Evolutionary conservation across 352 stramenopile genomes (phyloP).

Genomic region (Pythium apleroticum): DNA sequence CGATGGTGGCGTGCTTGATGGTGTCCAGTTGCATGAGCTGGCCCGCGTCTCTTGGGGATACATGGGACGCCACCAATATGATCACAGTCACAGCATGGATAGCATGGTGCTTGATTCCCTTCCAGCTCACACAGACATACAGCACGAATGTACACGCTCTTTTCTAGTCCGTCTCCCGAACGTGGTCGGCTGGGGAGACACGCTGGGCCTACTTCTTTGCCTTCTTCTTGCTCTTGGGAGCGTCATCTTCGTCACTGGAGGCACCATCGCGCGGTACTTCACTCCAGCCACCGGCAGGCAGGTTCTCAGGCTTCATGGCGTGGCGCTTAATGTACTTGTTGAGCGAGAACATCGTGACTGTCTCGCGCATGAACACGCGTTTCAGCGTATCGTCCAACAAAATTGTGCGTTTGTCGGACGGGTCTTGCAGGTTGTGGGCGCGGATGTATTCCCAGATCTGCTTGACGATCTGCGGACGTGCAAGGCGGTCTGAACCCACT

Average conservation of each 20-base stretch:
- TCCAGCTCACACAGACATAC: slow-evolving; percentile 14
- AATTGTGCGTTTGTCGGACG: slow-evolving; percentile 93
- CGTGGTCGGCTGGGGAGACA: slow-evolving; percentile 4
- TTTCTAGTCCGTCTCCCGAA: slow-evolving; percentile 1
- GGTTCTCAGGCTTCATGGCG: slow-evolving; percentile 62
- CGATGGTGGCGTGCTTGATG: too few relatives aligned
- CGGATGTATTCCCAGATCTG: slow-evolving; percentile 96
- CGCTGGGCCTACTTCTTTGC: slow-evolving; percentile 24
- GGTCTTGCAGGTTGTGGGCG: slow-evolving; percentile 94
- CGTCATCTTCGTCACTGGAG: slow-evolving; percentile 78
- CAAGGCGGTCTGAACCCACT: slow-evolving; percentile 77
- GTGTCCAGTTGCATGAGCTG: not conserved
- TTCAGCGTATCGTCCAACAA: slow-evolving; percentile 88
- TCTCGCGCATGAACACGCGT: slow-evolving; percentile 78
- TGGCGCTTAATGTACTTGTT: slow-evolving; percentile 90
- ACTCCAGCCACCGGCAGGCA: slow-evolving; percentile 69
- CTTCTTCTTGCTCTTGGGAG: slow-evolving; percentile 27
- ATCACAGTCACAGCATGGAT: not conserved
- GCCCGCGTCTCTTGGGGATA: not conserved
- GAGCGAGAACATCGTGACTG: slow-evolving; percentile 89
- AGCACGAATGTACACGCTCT: slow-evolving; percentile 17
- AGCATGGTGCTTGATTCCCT: slow-evolving; percentile 10
- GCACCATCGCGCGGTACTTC: slow-evolving; percentile 70
- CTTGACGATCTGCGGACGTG: slow-evolving; percentile 93
- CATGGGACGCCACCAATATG: not conserved